phyloP scores from a whole-genome alignment of 257 asterid genomes.

The Penstemon eatonii region DNA sequence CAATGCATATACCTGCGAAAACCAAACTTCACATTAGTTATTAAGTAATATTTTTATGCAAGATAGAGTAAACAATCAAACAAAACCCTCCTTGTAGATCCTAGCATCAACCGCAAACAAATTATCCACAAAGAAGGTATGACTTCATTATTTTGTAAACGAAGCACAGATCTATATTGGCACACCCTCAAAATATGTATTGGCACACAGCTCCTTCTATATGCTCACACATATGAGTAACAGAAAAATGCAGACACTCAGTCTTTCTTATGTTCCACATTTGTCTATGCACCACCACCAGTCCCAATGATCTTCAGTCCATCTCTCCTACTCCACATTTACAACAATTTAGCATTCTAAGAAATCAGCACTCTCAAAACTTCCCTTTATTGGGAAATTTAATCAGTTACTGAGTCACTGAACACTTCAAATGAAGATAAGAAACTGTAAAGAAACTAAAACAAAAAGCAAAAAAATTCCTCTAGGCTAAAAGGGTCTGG shows the following conservation, averaged over 20 bases:
- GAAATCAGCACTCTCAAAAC: too few relatives aligned
- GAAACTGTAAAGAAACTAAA: not conserved
- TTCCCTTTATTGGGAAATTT: too few relatives aligned
- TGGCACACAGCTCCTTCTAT: not conserved
- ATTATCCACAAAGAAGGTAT: not conserved
- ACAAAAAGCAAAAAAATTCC: not conserved
- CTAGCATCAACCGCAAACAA: conserved; percentile 4
- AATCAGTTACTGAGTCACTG: not conserved
- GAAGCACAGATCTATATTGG: not conserved
- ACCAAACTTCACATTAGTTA: conserved; percentile 20
- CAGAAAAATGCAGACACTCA: not conserved
- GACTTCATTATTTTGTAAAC: not conserved
- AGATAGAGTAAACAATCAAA: not conserved
- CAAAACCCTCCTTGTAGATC: conserved; percentile 10
- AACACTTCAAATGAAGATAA: not conserved
- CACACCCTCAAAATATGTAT: not conserved
- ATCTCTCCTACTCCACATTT: not conserved
- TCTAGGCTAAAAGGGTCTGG: too few relatives aligned
- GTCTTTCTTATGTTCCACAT: not conserved
- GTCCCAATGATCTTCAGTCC: not conserved
- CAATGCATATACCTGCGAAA: conserved; percentile 75
- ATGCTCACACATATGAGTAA: not conserved
- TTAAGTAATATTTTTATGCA: conserved; percentile 2
- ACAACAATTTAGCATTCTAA: too few relatives aligned
- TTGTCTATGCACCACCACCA: not conserved